phyloP scores from a whole-genome alignment of 2,329 filamentous ascomycete species.

The Tolypocladium nubicola region DNA sequence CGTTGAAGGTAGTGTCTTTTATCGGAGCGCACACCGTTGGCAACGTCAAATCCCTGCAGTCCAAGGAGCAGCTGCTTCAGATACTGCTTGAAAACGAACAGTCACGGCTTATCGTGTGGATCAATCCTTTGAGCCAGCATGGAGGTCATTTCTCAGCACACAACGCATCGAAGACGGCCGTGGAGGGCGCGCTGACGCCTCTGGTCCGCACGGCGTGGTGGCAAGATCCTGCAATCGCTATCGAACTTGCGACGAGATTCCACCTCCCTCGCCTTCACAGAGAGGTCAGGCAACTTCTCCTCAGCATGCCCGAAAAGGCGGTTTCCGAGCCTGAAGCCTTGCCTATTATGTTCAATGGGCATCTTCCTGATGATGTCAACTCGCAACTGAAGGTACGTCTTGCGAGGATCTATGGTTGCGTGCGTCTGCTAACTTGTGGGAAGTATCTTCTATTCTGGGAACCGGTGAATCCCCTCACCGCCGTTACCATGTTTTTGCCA shows the following conservation, averaged over 20 bases:
- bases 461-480: conserved; percentile 83
- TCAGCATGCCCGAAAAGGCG: conserved; percentile 77
- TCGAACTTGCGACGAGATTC: conserved; percentile 74
- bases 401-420: neutral
- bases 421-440: conserved; percentile 6
- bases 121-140: conserved; percentile 62
- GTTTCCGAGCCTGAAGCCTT: conserved; percentile 74
- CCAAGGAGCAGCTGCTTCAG: conserved; percentile 76
- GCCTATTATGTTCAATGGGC: conserved; percentile 66
- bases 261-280: conserved; percentile 59
- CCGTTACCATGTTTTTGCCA: conserved; percentile 86
- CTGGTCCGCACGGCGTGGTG: conserved; percentile 77
- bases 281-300: conserved; percentile 69
- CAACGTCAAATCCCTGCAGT: conserved; percentile 54
- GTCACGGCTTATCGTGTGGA: conserved; percentile 76
- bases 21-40: conserved; percentile 44
- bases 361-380: conserved; percentile 67
- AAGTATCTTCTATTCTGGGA: conserved; percentile 89
- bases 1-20: conserved; percentile 52
- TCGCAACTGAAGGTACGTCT: conserved; percentile 62
- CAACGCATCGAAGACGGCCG: conserved; percentile 26
- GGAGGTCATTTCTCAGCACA: conserved; percentile 25
- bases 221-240: conserved; percentile 75
- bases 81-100: conserved; percentile 78
- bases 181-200: conserved; percentile 40